Conservation (phyloP, 2,329 filamentous ascomycete genomes). For the Fusarium agapanthi region DNA sequence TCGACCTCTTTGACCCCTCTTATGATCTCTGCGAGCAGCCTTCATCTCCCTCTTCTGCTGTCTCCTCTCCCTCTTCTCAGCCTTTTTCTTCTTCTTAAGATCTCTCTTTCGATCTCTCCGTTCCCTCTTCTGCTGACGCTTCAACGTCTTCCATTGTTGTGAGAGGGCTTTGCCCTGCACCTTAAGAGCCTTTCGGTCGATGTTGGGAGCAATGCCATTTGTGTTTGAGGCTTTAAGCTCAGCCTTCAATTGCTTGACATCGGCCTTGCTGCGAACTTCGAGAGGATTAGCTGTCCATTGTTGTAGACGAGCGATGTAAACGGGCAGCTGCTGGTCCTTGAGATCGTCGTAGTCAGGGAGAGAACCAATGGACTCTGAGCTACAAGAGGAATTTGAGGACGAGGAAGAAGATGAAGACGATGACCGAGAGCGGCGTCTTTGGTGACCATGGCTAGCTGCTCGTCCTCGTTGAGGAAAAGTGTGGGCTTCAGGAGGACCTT, state of each 20-base stretch:
- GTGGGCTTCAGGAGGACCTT: slow-evolving; percentile 4
- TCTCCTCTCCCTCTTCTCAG: slow-evolving; percentile 47
- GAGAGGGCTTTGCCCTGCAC: slow-evolving; percentile 56
- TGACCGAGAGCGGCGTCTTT: slow-evolving; percentile 42
- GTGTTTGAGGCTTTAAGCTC: slow-evolving; percentile 54
- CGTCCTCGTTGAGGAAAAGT: slow-evolving; percentile 19
- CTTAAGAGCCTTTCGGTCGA: slow-evolving; percentile 49
- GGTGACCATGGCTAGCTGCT: slow-evolving; percentile 12
- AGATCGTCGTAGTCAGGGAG: slow-evolving; percentile 64
- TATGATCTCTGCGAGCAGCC: slow-evolving; percentile 43
- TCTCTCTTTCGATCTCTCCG: slow-evolving; percentile 46
- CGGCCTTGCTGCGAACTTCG: slow-evolving; percentile 56
- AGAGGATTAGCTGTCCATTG: slow-evolving; percentile 61
- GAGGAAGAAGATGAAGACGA: slow-evolving; percentile 48
- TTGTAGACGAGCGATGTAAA: slow-evolving; percentile 54
- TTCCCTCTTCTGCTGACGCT: slow-evolving; percentile 44
- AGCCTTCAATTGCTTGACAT: slow-evolving; percentile 52
- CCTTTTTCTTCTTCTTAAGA: slow-evolving; percentile 41
- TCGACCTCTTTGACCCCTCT: slow-evolving; percentile 24
- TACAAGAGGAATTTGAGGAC: slow-evolving; percentile 45
- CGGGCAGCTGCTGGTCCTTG: slow-evolving; percentile 56
- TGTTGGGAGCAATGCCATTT: neutral
- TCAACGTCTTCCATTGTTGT: slow-evolving; percentile 51
- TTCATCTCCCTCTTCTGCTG: slow-evolving; percentile 45
- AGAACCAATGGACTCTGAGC: slow-evolving; percentile 56